Evolutionary conservation across 768 basidiomycete species (phyloP), one percentile per base, ranked within the genome.

Genomic region (Dendrothele bispora): DNA sequence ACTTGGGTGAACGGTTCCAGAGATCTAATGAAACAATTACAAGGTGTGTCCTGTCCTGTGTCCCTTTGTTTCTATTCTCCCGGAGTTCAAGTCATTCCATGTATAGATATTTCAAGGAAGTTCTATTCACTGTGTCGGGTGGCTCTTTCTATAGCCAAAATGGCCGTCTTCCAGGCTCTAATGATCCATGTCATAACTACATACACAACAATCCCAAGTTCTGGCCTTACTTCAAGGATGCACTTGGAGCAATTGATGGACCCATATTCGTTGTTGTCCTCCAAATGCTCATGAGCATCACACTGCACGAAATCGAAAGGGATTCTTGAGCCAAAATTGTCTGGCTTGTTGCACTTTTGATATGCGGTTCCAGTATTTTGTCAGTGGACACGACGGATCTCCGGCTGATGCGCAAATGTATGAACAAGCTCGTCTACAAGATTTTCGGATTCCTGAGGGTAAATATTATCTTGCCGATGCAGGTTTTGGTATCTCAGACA

Each of bases 371-470:
- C 53, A 59, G 7, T 76, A 74, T 52, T 35, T 70, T 5, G 50
- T 69, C 3, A 64, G 59, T 46, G 69, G 72, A 2, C 75, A 68
- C 65, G 72, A 77, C 34, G 73, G 72, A 0, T 65, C 30, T 6
- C 39, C 22, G 4, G 41, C 50, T 1, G 50, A 59, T 39, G 47
- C 29, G 4, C 15, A 10, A 1, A 20, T 60, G 35, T 60, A 52
- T 55, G 15, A 56, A 1, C 21, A 46, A 4, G 34, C 48, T 1
- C 39, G 26, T 28, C n/a, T 7, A 0, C 2, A 46, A 14, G 46
- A 51, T 18, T n/a, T 59, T 2, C 39, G 39, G 3, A 18, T 40
- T 5, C 18, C 5, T 3, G 3, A 3, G 6, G 62, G 57, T 7
- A 3, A n/a, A n/a, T n/a, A n/a, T n/a, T n/a, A n/a, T n/a, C n/a